Percentiles rank a stretch among this genome's conserved stretches.
These are phyloP conservation scores for Phaseolus coccineus DNA, from an alignment of 331 rosid genomes.

Conservation along the genomic window DNA sequence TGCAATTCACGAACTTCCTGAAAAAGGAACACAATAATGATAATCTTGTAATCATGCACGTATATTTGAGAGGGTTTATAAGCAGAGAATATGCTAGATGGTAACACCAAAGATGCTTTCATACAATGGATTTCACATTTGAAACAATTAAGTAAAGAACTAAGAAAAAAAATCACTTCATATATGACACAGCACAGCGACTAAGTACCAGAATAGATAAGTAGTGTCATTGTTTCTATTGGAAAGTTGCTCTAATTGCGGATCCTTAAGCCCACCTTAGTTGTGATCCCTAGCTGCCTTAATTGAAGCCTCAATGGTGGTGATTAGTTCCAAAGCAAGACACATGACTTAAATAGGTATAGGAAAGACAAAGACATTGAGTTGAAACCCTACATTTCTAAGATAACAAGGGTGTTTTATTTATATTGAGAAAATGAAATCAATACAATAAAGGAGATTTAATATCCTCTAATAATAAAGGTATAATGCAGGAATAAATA, in stretches of 20 bases:
- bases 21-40: neutral
- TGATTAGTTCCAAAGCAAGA: neutral
- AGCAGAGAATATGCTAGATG: neutral
- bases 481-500: no score
- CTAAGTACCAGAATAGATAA: conserved; percentile 2
- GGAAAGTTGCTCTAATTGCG: neutral
- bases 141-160: conserved; percentile 26
- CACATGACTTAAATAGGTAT: neutral
- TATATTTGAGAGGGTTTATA: conserved; percentile 4
- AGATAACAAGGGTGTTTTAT: no score
- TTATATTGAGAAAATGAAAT: no score
- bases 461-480: no score
- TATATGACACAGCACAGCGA: conserved; percentile 14
- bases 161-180: neutral
- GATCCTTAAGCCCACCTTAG: neutral
- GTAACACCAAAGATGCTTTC: conserved; percentile 22
- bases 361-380: no score
- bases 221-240: neutral
- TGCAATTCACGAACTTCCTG: conserved; percentile 97
- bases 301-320: neutral
- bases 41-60: conserved; percentile 36
- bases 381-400: no score
- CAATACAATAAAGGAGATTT: no score
- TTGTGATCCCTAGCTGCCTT: neutral
- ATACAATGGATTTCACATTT: conserved; percentile 26